Evolutionary conservation across 768 basidiomycete genomes (phyloP), one percentile per base, ranked within the genome.

Genomic region (Glaciozyma antarctica): DNA sequence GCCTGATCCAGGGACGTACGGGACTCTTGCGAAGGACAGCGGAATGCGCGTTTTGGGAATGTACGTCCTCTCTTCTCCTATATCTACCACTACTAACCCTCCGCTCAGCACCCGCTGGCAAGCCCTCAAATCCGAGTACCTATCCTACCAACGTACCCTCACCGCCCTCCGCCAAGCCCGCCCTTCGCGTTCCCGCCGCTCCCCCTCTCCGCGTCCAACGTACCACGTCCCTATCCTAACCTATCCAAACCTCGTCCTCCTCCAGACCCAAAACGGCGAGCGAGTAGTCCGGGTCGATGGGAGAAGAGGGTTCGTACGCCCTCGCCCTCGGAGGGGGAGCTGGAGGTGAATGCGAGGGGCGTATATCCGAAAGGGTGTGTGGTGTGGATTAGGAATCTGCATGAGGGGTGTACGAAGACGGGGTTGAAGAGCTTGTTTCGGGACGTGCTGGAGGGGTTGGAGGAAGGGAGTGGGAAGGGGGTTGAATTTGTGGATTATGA

Each of bases 81-180:
- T 38, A 5, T 38, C 32, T 47, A 10, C 0, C 24, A 26, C 13
- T 30, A 13, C 10, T 24, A 41, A 10, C 15, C n/a, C n/a, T 5
- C 41, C 32, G 32, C 32, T 16, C 68, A 69, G 72, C 47, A 6
- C 62, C 13, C 16, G 38, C 3, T 73, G 68, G 68, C 56, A 66
- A 53, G 56, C n/a, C 0, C 62, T 71, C 30, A 71, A 71, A 56
- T 13, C 51, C 26, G 72, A 71, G 34, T 73, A 73, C 56, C 58
- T 71, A 7, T 32, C 68, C 2, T 73, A 73, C 60, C 60, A 51
- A 3, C 63, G 66, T 48, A 41, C 66, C 9, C 58, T 73, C 52
- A 34, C 34, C 10, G 45, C 28, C 8, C 61, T 68, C 19, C 26
- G 60, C 44, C 52, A 60, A 26, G 61, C 63, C 28, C 61, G 44